A percentile compares a stretch with the other conserved stretches of the same genome.
Evolutionary conservation across 805 yeast species (phyloP).

Genomic region (Wickerhamiella shivajii): DNA sequence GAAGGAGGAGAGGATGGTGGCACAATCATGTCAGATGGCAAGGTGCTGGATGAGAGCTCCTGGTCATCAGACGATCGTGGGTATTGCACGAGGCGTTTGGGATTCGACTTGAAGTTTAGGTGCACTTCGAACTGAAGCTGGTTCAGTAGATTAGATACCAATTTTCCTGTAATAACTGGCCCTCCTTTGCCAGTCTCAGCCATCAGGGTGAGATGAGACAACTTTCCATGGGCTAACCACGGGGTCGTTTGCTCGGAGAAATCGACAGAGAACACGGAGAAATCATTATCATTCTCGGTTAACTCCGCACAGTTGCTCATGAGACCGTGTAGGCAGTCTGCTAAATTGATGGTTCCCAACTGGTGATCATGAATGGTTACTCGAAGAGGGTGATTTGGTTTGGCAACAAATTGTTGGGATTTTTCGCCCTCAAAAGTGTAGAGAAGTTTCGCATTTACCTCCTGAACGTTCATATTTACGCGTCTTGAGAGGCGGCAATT

Average conservation of each 20-base stretch:
- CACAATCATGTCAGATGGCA: slow-evolving; percentile 1
- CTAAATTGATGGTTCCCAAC: slow-evolving; percentile 21
- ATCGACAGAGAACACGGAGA: slow-evolving; percentile 28
- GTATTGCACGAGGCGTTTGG: background rate
- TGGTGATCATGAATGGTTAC: slow-evolving; percentile 17
- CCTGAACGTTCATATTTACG: slow-evolving; percentile 1
- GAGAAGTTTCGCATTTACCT: slow-evolving; percentile 23
- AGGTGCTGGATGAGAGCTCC: background rate
- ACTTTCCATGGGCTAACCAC: slow-evolving; percentile 28
- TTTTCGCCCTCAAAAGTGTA: slow-evolving; percentile 26
- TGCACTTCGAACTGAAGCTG: slow-evolving; percentile 8
- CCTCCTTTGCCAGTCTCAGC: background rate
- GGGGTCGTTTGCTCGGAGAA: slow-evolving; percentile 27
- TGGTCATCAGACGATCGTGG: background rate
- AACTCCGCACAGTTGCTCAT: slow-evolving; percentile 26
- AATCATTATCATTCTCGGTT: slow-evolving; percentile 21
- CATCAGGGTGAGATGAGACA: slow-evolving; percentile 15
- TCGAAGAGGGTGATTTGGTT: slow-evolving; percentile 14
- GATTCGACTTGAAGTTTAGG: slow-evolving; percentile 5
- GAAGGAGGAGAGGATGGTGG: slow-evolving; percentile 4
- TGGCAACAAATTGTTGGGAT: slow-evolving; percentile 25
- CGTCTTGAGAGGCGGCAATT: background rate
- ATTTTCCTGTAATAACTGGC: slow-evolving; percentile 6
- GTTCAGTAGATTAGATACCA: slow-evolving; percentile 4
- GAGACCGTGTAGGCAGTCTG: slow-evolving; percentile 24